Evolutionary conservation across 2,329 filamentous ascomycete genomes (phyloP).

Genomic region (Nothophaeocryptopus gaeumannii): DNA sequence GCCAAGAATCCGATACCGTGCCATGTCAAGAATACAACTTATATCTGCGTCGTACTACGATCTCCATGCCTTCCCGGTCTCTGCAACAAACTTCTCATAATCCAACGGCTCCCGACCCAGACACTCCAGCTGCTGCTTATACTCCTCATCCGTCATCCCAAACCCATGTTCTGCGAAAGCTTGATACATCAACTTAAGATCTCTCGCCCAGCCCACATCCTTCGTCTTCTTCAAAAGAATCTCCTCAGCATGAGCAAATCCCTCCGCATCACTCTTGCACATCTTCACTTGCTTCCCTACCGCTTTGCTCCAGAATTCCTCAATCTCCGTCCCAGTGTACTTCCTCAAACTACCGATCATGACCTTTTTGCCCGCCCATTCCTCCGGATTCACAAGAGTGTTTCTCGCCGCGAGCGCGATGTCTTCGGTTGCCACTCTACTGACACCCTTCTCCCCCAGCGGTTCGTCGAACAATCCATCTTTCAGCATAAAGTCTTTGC

Average conservation of each 20-base stretch:
- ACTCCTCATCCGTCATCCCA: conserved; percentile 19
- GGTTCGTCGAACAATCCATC: conserved; percentile 17
- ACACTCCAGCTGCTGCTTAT: conserved; percentile 11
- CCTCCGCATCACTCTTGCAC: background rate
- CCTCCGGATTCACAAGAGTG: conserved; percentile 1
- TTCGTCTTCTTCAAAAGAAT: too few relatives aligned
- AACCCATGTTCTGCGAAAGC: conserved; percentile 10
- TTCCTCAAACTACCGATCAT: conserved; percentile 13
- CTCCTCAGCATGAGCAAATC: conserved; percentile 5
- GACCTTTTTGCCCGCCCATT: conserved; percentile 17
- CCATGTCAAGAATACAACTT: too few relatives aligned
- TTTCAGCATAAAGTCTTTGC: conserved; percentile 5
- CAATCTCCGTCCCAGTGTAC: conserved; percentile 9
- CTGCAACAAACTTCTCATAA: conserved; percentile 13
- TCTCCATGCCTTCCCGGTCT: conserved; percentile 8
- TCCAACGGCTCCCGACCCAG: conserved; percentile 14
- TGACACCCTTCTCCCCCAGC: conserved; percentile 13
- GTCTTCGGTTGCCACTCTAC: conserved; percentile 11
- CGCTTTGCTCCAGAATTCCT: conserved; percentile 8
- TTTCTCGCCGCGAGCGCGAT: conserved; percentile 12
- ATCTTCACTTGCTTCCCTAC: conserved; percentile 8
- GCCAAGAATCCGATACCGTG: background rate
- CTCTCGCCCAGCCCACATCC: conserved; percentile 13
- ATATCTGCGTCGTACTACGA: background rate
- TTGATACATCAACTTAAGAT: conserved; percentile 20